Evolutionary conservation across 768 basidiomycete species (phyloP), one percentile per base, ranked within the genome.

Genomic region (Russula brevipes): DNA sequence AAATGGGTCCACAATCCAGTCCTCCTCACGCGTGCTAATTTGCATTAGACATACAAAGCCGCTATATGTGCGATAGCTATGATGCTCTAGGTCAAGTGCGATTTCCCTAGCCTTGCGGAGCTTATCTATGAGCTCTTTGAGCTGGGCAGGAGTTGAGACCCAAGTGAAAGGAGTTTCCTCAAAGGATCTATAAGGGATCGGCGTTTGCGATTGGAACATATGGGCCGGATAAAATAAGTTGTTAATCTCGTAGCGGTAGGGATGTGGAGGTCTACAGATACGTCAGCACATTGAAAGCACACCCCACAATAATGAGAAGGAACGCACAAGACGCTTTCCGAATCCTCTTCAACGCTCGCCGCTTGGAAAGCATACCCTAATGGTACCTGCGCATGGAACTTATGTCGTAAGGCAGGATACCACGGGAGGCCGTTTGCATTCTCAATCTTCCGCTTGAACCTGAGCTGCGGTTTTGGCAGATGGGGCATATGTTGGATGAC

Each of bases 21-120:
- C 96, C 63, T 84, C 80, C 6, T 85, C 80, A 58, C 94, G 76
- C 9, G 90, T 93, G 68, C 89, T 90, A 63, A 95, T 81, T 73
- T 96, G 94, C 86, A 98, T 96, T 59, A 99, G 76, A 70, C 94
- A 97, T 31, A 97, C 80, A 69, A 98, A 93, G 2, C 97, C 96
- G 11, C 75, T 73, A 72, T 89, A 98, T 4, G 88, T 85, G 42
- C 94, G 82, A 69, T 89, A 91, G 65, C 83, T 88, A 78, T 98
- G 94, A 71, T 98, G 90, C 75, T 99, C 96, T 35, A 99, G 77
- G 75, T 99, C 97, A 31, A 99, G 81, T 0, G 97, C 96, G 57
- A 98, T 85, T 73, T 96, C 94, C 31, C 75, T 75, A n/a, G 79
- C 81, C 5, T 72, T 71, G 33, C 81, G 81, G n/a, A 98, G 80